Base-by-base conservation (phyloP, 106 monocot genomes). In the Acorus gramineus region DNA sequence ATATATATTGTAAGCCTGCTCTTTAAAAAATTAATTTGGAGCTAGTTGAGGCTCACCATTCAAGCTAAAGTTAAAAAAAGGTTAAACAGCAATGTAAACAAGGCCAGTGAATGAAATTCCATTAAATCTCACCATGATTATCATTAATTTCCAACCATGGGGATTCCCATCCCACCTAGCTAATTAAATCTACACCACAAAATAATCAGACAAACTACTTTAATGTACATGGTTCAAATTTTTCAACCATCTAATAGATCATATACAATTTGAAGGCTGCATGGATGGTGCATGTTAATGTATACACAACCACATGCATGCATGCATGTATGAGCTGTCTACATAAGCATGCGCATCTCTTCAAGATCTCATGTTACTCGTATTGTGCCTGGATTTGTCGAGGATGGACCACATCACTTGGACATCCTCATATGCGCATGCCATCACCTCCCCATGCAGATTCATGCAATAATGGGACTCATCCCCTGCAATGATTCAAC, bases 331-430 rank as follows among this genome's bases (percentile, higher is more conserved):
- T 28, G 28, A 28, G 0, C 28, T 28, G 28, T 28, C 28, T 0
- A 28, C 28, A 28, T 28, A 1, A 28, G 28, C 28, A 28, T 28
- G 28, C 28, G 28, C 28, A 28, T 28, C 28, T 28, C 28, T 28
- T 28, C 28, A 28, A 28, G 28, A 28, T 28, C 28, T 28, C 28
- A 28, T 28, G 28, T 28, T 42, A 42, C 65, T 44, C 52, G 42
- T 56, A 13, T n/a, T 11, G 8, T 53, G 11, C 66, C 13, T 66
- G 11, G 77, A 67, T 46, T 67, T 74, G 59, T 79, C 79, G 50
- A 79, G 74, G 60, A 79, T 74, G 42, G 79, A 79, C 79, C 79
- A 79, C 79, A 79, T 79, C 11, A 79, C 73, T 8, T 62, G 58
- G 14, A 79, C 79, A 69, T 79, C 79, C 55, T 79, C 73, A 57